A percentile compares a stretch with the other conserved stretches of the same genome.
Conservation (phyloP, 2,329 filamentous ascomycete genomes). For the Colletotrichum euphorbiae region DNA sequence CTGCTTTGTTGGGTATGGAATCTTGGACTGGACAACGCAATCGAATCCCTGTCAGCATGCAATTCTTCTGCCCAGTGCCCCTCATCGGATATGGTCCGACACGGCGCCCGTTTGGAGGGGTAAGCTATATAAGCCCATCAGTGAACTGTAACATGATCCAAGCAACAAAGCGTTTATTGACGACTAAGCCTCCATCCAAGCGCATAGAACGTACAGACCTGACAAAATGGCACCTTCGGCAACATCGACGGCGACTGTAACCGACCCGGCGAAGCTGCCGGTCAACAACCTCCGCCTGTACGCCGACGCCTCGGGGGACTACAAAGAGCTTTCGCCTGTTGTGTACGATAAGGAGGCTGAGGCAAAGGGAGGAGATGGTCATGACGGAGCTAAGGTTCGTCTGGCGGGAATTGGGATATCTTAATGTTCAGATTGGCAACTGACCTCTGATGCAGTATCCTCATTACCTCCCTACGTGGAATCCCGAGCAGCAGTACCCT, state of each 20-base stretch:
- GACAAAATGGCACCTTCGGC: constrained; percentile 51
- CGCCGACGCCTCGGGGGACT: constrained; percentile 42
- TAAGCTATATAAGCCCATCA: constrained; percentile 31
- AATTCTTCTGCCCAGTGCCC: constrained; percentile 24
- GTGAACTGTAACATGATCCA: background rate
- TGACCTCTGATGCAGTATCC: constrained; percentile 40
- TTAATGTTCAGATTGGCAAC: background rate
- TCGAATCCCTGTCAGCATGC: constrained; percentile 62
- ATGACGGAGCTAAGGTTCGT: constrained; percentile 41
- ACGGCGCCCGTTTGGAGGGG: constrained; percentile 4
- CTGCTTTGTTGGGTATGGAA: background rate
- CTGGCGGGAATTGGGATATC: background rate
- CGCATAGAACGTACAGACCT: background rate
- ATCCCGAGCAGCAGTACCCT: constrained; percentile 66
- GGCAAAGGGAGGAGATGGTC: constrained; percentile 41
- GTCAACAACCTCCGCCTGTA: constrained; percentile 52
- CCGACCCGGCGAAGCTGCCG: constrained; percentile 38
- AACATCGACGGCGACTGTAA: constrained; percentile 46
- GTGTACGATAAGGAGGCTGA: constrained; percentile 46
- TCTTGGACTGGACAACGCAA: constrained; percentile 49
- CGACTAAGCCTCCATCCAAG: too few species aligned
- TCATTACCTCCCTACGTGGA: constrained; percentile 70
- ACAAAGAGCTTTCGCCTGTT: constrained; percentile 47
- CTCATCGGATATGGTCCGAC: constrained; percentile 30
- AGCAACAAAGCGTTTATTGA: too few species aligned